Evolutionary conservation across 108 stramenopile species (phyloP).

Genomic region (Chaetoceros tenuissimus): DNA sequence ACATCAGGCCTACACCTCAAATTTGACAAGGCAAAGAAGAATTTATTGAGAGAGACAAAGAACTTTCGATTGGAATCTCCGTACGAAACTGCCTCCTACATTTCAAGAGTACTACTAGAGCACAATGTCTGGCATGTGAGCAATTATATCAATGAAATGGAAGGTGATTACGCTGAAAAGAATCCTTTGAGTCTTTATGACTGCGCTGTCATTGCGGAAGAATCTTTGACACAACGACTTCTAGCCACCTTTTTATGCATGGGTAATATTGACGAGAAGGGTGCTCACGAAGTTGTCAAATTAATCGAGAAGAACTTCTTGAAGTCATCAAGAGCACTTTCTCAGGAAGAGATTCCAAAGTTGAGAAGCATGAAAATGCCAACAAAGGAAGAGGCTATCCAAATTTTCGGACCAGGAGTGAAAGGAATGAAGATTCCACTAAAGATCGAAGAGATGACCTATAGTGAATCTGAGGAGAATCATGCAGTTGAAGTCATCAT

Average conservation of each 20-base stretch:
- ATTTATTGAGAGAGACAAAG: slow-evolving; percentile 76
- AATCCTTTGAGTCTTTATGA: slow-evolving; percentile 77
- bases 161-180: slow-evolving; percentile 52
- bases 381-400: slow-evolving; percentile 51
- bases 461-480: slow-evolving; percentile 68
- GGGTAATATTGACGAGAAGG: slow-evolving; percentile 77
- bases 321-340: slow-evolving; percentile 29
- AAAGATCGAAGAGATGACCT: slow-evolving; percentile 58
- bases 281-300: slow-evolving; percentile 36
- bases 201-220: slow-evolving; percentile 60
- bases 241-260: slow-evolving; percentile 69
- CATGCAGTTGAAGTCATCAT: slow-evolving; percentile 68
- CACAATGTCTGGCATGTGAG: slow-evolving; percentile 76
- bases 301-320: slow-evolving; percentile 49
- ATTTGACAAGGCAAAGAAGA: slow-evolving; percentile 61
- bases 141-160: slow-evolving; percentile 72
- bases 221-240: slow-evolving; percentile 49
- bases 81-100: slow-evolving; percentile 77
- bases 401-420: slow-evolving; percentile 54
- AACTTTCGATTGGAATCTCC: slow-evolving; percentile 75
- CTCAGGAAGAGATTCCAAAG: slow-evolving; percentile 51
- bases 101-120: slow-evolving; percentile 63
- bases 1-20: slow-evolving; percentile 37
- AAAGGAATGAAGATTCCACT: slow-evolving; percentile 33
- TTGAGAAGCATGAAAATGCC: slow-evolving; percentile 71